These are phyloP conservation scores for Trametes polyzona DNA, from an alignment of 1,284 basidiomycete genomes.

Conservation along the genomic window DNA sequence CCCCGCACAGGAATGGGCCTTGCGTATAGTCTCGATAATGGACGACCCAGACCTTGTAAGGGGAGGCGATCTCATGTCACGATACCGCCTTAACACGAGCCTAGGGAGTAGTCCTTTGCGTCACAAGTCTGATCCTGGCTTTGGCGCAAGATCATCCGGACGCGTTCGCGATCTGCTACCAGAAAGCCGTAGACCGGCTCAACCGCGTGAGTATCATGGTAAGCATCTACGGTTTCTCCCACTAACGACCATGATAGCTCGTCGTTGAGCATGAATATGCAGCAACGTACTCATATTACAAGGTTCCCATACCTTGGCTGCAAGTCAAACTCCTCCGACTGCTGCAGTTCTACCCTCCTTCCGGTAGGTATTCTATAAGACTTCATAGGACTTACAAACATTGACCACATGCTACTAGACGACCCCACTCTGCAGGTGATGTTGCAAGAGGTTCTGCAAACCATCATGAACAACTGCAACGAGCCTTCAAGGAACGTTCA, in stretches of 20 bases:
- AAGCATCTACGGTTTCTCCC: background rate
- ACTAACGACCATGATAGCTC: conserved; percentile 54
- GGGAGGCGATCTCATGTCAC: background rate
- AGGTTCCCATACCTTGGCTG: conserved; percentile 96
- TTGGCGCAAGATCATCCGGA: conserved; percentile 94
- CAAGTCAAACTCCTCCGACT: conserved; percentile 95
- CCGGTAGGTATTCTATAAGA: conserved; percentile 55
- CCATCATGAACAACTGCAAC: conserved; percentile 91
- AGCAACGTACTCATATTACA: conserved; percentile 94
- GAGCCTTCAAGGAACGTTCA: conserved; percentile 95
- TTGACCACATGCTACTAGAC: conserved; percentile 49
- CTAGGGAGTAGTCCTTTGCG: conserved; percentile 93
- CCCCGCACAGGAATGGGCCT: conserved; percentile 93
- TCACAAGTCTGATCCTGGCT: conserved; percentile 92
- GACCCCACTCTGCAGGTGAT: conserved; percentile 81
- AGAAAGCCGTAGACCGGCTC: conserved; percentile 91
- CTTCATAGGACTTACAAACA: background rate
- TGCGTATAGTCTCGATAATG: conserved; percentile 94
- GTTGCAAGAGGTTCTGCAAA: conserved; percentile 85
- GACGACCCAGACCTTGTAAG: conserved; percentile 87
- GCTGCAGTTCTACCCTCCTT: conserved; percentile 94
- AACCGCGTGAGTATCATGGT: conserved; percentile 63
- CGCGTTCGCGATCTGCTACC: conserved; percentile 89
- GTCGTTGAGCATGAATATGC: conserved; percentile 90
- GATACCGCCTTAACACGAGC: background rate